Evolutionary conservation across 306 rosid species (phyloP).

Genomic region (Oemleria cerasiformis): DNA sequence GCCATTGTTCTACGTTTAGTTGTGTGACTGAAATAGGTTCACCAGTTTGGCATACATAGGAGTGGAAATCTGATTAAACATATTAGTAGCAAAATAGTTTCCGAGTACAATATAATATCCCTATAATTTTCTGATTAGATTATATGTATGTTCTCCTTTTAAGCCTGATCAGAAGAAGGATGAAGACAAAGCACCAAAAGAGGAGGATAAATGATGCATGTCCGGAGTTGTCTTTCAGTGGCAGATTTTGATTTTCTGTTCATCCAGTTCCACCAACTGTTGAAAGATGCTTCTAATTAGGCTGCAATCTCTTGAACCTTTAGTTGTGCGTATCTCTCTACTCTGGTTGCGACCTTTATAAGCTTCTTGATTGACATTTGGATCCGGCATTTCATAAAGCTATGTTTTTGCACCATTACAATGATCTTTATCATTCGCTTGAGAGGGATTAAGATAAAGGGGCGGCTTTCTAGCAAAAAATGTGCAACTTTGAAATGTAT

Average conservation of each 20-base stretch:
- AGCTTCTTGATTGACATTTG: slow-evolving; percentile 11
- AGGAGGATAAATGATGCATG: slow-evolving; percentile 55
- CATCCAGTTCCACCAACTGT: slow-evolving; percentile 15
- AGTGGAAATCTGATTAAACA: background rate
- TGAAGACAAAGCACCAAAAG: slow-evolving; percentile 65
- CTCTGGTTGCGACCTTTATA: slow-evolving; percentile 16
- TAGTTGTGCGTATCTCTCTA: slow-evolving; percentile 6
- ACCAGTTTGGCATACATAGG: background rate
- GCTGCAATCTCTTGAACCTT: background rate
- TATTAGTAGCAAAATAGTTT: slow-evolving; percentile 19
- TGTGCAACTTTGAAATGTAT: slow-evolving; percentile 20
- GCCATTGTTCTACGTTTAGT: background rate
- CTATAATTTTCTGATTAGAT: slow-evolving; percentile 23
- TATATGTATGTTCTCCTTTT: slow-evolving; percentile 22
- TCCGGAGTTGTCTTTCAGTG: slow-evolving; percentile 17
- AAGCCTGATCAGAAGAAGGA: slow-evolving; percentile 64
- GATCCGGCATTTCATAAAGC: slow-evolving; percentile 21
- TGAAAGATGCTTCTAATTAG: slow-evolving; percentile 13
- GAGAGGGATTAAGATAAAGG: background rate
- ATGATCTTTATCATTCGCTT: slow-evolving; percentile 15
- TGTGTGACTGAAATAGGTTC: background rate
- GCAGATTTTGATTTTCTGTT: slow-evolving; percentile 19
- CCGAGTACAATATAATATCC: background rate
- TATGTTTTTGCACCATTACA: background rate
- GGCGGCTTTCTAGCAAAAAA: background rate